phyloP scores from a whole-genome alignment of 441 rosid species.

The Jatropha multifida region DNA sequence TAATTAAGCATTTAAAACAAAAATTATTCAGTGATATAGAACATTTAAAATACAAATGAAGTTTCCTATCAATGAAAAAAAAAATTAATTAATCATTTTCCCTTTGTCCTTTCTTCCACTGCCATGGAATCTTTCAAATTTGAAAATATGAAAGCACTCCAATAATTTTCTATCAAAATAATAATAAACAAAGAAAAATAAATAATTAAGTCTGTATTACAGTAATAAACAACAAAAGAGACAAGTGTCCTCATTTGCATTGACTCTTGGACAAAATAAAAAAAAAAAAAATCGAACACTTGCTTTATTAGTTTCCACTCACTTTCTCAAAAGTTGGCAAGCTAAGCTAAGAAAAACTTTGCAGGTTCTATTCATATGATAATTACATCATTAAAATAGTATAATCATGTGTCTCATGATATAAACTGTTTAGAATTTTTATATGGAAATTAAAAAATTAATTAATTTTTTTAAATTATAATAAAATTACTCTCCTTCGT shows the following conservation, averaged over 20 bases:
- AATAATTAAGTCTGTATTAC: conserved; percentile 11
- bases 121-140: conserved; percentile 28
- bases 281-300: background rate
- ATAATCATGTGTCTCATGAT: too few relatives aligned
- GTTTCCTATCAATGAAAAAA: too few relatives aligned
- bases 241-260: conserved; percentile 35
- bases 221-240: conserved; percentile 9
- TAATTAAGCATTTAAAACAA: too few relatives aligned
- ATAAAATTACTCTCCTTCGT: too few relatives aligned
- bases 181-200: background rate
- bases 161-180: conserved; percentile 12
- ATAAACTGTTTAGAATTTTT: too few relatives aligned
- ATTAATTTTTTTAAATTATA: too few relatives aligned
- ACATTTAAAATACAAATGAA: too few relatives aligned
- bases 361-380: conserved; percentile 26
- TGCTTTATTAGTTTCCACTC: background rate
- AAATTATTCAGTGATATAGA: too few relatives aligned
- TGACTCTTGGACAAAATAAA: conserved; percentile 28
- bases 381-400: background rate
- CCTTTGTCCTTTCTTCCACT: conserved; percentile 21
- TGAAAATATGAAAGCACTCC: conserved; percentile 9
- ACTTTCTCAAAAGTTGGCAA: conserved; percentile 48
- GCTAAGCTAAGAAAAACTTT: conserved; percentile 32
- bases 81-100: too few relatives aligned
- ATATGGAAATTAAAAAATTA: too few relatives aligned